These are phyloP conservation scores for Cicer bijugum DNA, from an alignment of 306 rosid species.

Conservation along the genomic window DNA sequence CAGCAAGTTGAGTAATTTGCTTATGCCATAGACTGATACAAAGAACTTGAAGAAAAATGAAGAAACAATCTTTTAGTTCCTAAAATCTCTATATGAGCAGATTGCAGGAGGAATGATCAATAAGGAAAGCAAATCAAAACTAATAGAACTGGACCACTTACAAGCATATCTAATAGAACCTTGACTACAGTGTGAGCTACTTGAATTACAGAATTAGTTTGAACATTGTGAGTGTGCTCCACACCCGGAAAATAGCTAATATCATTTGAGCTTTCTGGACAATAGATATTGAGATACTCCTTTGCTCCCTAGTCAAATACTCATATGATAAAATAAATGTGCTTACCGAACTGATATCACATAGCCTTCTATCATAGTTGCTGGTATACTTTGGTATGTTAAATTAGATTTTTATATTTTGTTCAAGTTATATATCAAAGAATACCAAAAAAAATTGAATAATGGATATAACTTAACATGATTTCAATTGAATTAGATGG, in stretches of 20 bases:
- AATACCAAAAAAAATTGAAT: background rate
- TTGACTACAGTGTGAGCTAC: background rate
- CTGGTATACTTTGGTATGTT: background rate
- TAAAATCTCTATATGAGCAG: background rate
- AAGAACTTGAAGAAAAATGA: background rate
- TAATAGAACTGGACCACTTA: background rate
- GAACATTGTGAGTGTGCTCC: background rate
- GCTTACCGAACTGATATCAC: background rate
- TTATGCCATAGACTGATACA: background rate
- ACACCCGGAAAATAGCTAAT: background rate
- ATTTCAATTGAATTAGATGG: slow-evolving; percentile 1
- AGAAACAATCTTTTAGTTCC: background rate
- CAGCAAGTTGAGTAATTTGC: too few relatives aligned
- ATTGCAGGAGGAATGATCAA: background rate
- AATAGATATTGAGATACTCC: background rate
- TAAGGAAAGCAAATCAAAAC: background rate
- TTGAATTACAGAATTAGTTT: background rate
- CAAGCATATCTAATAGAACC: too few relatives aligned
- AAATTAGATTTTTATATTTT: background rate
- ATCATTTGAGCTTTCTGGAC: background rate
- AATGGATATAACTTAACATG: background rate
- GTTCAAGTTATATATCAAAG: background rate
- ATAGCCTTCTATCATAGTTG: background rate
- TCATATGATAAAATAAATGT: background rate
- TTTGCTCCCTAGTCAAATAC: background rate